Conservation (phyloP, 768 basidiomycete genomes). For the Pholiota molesta region DNA sequence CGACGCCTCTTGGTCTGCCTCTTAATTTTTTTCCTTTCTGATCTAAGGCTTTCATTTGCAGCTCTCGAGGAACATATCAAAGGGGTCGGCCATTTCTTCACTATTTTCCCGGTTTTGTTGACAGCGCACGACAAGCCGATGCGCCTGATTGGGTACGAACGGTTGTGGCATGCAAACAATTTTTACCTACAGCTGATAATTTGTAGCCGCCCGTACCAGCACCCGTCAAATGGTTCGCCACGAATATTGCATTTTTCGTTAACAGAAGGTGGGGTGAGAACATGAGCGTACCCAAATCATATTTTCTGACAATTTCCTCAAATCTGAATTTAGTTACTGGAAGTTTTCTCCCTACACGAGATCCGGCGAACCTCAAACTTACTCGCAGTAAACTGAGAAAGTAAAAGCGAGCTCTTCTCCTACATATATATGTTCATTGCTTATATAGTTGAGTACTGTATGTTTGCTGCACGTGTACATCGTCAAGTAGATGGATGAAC, state of each 20-base stretch:
- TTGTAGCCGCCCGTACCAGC: neutral
- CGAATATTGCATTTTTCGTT: neutral
- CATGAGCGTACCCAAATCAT: neutral
- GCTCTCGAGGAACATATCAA: conserved; percentile 27
- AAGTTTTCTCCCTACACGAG: no score
- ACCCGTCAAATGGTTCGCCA: conserved; percentile 1
- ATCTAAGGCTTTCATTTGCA: neutral
- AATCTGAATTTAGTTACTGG: no score
- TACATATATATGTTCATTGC: no score
- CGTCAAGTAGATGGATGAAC: no score
- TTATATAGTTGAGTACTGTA: no score
- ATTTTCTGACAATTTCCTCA: no score
- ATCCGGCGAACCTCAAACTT: no score
- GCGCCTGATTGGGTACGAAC: neutral
- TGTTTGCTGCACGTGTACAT: no score
- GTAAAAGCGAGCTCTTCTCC: no score
- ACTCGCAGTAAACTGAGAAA: no score
- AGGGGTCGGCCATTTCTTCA: neutral
- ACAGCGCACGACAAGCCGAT: neutral
- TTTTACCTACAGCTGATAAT: conserved; percentile 10
- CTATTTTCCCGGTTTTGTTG: neutral
- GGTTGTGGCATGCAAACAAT: neutral
- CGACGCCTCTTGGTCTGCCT: neutral
- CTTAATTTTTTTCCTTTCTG: neutral
- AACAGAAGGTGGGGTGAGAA: neutral